A percentile compares a stretch with the other conserved stretches of the same genome.
Evolutionary conservation across 768 basidiomycete genomes (phyloP).

Genomic region (Lactarius vividus): DNA sequence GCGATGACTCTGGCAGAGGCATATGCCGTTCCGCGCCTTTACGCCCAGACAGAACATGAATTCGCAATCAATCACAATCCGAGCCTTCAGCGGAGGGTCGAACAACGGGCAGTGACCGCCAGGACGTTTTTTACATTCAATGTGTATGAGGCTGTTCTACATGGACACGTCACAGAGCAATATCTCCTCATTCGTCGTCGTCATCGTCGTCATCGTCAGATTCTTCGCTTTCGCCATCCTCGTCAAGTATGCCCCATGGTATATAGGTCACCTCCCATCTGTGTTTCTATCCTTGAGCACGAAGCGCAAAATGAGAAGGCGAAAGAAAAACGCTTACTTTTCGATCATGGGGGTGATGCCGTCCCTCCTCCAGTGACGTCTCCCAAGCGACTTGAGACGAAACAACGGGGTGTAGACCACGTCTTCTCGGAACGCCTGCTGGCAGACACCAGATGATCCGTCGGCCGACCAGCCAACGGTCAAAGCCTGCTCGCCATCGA

Average conservation of each 20-base stretch:
- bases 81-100: neutral
- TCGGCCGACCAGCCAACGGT: constrained; percentile 4
- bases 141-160: neutral
- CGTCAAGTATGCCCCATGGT: constrained; percentile 18
- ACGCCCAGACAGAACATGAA: neutral
- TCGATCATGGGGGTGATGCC: neutral
- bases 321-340: constrained; percentile 2
- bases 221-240: constrained; percentile 15
- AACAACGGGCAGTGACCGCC: no score
- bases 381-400: neutral
- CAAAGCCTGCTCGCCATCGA: neutral
- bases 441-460: constrained; percentile 9
- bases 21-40: neutral
- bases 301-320: neutral
- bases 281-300: constrained; percentile 2
- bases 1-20: neutral
- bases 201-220: neutral
- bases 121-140: neutral
- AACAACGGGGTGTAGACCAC: constrained; percentile 11
- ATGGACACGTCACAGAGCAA: neutral
- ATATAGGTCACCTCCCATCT: constrained; percentile 17
- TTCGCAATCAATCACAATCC: neutral
- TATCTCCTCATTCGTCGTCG: neutral
- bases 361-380: constrained; percentile 5
- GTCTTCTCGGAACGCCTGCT: neutral